Evolutionary conservation across 768 basidiomycete genomes (phyloP), one percentile per base, ranked within the genome.

Genomic region (Lentinula aciculospora): DNA sequence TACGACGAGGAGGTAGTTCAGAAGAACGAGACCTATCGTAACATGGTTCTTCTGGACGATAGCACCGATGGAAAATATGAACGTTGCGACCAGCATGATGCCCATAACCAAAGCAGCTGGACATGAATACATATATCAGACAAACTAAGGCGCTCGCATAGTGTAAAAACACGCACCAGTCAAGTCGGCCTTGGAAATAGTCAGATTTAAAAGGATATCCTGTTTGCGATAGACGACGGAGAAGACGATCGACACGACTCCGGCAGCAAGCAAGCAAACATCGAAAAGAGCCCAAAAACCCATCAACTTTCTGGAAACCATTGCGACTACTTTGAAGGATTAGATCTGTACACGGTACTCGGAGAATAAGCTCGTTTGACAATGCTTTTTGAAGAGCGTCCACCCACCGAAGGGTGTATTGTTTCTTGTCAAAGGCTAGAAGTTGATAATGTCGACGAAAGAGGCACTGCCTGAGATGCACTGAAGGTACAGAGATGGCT

Each of bases 241-340:
- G 48, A 92, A 72, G 40, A 79, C 77, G 58, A 94, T 72, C 12
- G 84, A 72, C 53, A 93, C 59, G 40, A 76, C 72, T 44, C 89
- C 92, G 12, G 88, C 85, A n/a, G 75, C 81, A 47, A 94, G 76
- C 48, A 95, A 80, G 60, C 76, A 77, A 55, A 86, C 58, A 72
- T 87, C 88, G 61, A 94, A 76, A 69, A 84, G 80, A 25, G 76
- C 81, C 88, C 91, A 95, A 59, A 81, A 77, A 49, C 78, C 81
- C 73, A 88, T 80, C 60, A 94, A 74, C 64, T 71, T 80, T 65
- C 76, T 84, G 61, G 91, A 90, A 65, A 86, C 79, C 92, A 92
- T 93, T 62, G 64, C 71, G 64, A 65, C 42, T 67, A 59, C 62
- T 63, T 60, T 37, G 57, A 56, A 53, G 50, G 62, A 64, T 58